phyloP scores from a whole-genome alignment of 1,284 basidiomycete genomes.

The Naganishia sp. region DNA sequence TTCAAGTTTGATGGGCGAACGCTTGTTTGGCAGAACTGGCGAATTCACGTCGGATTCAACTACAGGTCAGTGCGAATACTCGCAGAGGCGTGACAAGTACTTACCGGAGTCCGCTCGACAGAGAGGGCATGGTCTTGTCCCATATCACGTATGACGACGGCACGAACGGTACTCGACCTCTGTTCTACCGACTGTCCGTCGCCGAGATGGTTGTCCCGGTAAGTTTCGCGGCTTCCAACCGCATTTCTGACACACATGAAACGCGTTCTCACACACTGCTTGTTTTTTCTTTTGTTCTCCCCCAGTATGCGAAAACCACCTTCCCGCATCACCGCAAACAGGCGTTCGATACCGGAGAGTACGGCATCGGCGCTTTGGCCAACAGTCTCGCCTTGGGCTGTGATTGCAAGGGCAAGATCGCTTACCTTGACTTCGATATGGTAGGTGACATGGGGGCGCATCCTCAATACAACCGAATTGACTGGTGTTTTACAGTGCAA shows the following conservation, averaged over 20 bases:
- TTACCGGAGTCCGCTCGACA: conserved; percentile 77
- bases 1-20: conserved; percentile 77
- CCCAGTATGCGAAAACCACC: conserved; percentile 35
- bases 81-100: conserved; percentile 64
- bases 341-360: conserved; percentile 55
- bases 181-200: conserved; percentile 55
- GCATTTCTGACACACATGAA: conserved; percentile 36
- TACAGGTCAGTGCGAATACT: conserved; percentile 58
- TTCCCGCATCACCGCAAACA: conserved; percentile 53
- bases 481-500: conserved; percentile 43
- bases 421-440: conserved; percentile 38
- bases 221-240: conserved; percentile 51
- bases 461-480: not conserved
- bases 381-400: conserved; percentile 56
- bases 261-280: conserved; percentile 39
- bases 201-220: conserved; percentile 59
- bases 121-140: conserved; percentile 49
- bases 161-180: conserved; percentile 60
- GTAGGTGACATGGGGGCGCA: conserved; percentile 33
- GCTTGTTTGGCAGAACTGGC: conserved; percentile 92
- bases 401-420: conserved; percentile 56
- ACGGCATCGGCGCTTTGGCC: conserved; percentile 53
- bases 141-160: conserved; percentile 50
- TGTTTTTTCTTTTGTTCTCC: not conserved
- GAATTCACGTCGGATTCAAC: conserved; percentile 74